Percentiles rank a stretch among this genome's conserved stretches.
These are phyloP conservation scores for Solanum ossicruentum DNA, from an alignment of 257 asterid species.

Conservation along the genomic window DNA sequence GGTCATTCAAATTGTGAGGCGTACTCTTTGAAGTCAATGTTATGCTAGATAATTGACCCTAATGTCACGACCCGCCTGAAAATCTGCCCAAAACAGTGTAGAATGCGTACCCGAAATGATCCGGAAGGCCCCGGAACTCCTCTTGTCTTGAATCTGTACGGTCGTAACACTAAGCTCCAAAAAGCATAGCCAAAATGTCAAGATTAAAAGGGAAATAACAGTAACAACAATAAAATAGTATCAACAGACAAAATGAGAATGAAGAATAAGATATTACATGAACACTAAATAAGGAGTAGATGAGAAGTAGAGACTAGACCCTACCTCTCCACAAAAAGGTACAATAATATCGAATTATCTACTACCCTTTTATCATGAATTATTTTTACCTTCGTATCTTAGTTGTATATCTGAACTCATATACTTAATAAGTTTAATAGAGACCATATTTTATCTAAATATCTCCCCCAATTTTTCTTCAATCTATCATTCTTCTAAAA, in stretches of 20 bases:
- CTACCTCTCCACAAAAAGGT: not conserved
- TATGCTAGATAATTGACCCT: not conserved
- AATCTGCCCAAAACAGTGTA: no score
- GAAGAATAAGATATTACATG: not conserved
- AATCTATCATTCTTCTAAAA: not conserved
- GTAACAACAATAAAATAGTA: no score
- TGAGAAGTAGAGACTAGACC: not conserved
- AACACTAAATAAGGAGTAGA: not conserved
- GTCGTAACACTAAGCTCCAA: no score
- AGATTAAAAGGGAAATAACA: not conserved
- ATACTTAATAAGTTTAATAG: not conserved
- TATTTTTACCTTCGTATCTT: no score
- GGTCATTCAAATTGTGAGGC: not conserved
- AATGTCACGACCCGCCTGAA: no score
- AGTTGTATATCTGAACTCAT: no score
- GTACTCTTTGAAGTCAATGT: not conserved
- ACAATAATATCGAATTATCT: accelerated
- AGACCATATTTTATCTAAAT: no score
- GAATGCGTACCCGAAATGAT: no score
- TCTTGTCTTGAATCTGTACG: no score
- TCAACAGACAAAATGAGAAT: not conserved
- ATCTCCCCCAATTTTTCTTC: not conserved
- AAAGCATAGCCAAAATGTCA: not conserved
- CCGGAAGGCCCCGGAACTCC: no score
- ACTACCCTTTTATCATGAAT: not conserved